Conservation (phyloP, 768 basidiomycete genomes). For the Xanthoconium stramineum region DNA sequence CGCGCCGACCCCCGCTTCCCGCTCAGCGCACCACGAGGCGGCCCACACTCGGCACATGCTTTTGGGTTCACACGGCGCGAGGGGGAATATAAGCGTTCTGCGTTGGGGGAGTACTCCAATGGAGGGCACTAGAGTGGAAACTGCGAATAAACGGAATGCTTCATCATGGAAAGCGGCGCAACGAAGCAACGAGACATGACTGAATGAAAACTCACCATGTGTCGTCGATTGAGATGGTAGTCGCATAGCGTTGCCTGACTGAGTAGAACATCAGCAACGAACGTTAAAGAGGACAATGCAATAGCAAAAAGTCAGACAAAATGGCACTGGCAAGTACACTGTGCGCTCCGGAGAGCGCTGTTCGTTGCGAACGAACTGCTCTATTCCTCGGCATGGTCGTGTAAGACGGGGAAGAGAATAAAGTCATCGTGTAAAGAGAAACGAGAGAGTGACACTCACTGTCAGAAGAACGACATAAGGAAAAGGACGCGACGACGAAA, state of each 20-base stretch:
- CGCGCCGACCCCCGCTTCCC: conserved; percentile 67
- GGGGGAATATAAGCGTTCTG: conserved; percentile 72
- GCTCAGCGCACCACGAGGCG: conserved; percentile 66
- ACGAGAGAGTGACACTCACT: conserved; percentile 12
- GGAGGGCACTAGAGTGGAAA: conserved; percentile 79
- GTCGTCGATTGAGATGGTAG: not conserved
- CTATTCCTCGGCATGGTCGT: conserved; percentile 86
- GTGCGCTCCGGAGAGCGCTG: conserved; percentile 55
- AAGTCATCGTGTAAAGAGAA: conserved; percentile 51
- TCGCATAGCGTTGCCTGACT: not conserved
- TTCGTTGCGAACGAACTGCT: conserved; percentile 78
- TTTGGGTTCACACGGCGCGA: conserved; percentile 67
- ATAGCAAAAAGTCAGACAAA: conserved; percentile 58
- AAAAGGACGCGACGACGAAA: conserved; percentile 4
- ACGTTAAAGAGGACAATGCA: not conserved
- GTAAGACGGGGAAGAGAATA: conserved; percentile 91
- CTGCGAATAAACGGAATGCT: conserved; percentile 77
- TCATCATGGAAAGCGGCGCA: conserved; percentile 45
- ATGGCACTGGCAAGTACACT: conserved; percentile 90
- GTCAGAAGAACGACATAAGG: not conserved
- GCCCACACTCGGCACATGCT: conserved; percentile 61
- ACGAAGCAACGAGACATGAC: conserved; percentile 7
- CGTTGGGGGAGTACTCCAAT: conserved; percentile 69
- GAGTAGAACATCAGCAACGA: conserved; percentile 14
- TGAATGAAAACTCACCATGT: conserved; percentile 24